A percentile compares a stretch with the other conserved stretches of the same genome.
Conservation (phyloP, 1,284 basidiomycete species). For the Flammula alnicola region DNA sequence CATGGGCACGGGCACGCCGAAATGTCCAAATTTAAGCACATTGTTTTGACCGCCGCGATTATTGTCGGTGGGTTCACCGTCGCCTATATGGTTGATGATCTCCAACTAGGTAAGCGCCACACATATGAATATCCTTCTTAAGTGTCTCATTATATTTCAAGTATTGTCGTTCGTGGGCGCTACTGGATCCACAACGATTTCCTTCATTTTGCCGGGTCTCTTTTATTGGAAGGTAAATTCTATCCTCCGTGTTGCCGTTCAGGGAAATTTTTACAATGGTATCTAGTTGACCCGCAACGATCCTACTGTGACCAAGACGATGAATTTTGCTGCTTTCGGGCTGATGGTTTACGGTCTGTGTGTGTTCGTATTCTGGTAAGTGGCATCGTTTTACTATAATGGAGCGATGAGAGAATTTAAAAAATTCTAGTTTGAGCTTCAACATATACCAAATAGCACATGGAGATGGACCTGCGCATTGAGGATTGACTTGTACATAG, state of each 20-base stretch:
- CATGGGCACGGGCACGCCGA: conserved; percentile 61
- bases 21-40: conserved; percentile 77
- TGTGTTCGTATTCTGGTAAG: conserved; percentile 89
- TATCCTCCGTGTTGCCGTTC: conserved; percentile 15
- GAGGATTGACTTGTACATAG: conserved; percentile 13
- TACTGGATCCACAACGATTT: conserved; percentile 96
- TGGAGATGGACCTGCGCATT: conserved; percentile 21
- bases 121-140: conserved; percentile 2
- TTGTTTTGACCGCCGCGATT: conserved; percentile 75
- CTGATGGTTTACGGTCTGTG: conserved; percentile 79
- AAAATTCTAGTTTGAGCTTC: conserved; percentile 65
- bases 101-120: conserved; percentile 74
- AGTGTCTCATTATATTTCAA: conserved; percentile 35
- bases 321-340: conserved; percentile 68
- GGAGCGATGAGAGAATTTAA: not conserved
- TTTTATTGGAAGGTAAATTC: conserved; percentile 77
- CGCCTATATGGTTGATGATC: conserved; percentile 83
- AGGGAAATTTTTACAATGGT: conserved; percentile 18
- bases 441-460: conserved; percentile 71
- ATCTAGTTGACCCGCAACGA: conserved; percentile 76
- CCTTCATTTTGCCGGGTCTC: conserved; percentile 93
- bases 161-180: conserved; percentile 96
- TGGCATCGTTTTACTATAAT: conserved; percentile 16
- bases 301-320: conserved; percentile 53
- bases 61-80: conserved; percentile 74